Evolutionary conservation across 768 basidiomycete species (phyloP), one percentile per base, ranked within the genome.

Genomic region (Leccinum boreale): DNA sequence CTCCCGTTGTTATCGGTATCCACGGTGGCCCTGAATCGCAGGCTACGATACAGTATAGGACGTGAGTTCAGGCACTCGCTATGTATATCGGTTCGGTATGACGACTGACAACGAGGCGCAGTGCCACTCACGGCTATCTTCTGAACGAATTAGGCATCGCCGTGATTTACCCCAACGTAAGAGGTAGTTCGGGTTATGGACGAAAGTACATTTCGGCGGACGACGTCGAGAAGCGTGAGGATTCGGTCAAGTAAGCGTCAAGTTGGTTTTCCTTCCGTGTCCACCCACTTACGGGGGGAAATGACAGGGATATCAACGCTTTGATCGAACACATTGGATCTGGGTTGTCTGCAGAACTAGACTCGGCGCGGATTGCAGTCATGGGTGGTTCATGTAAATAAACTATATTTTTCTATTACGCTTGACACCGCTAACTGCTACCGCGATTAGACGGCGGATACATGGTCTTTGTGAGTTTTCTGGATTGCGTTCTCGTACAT

Each of bases 151-250:
- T 79, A 35, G 72, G 69, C 17, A 70, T 75, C 24, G 78, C 76
- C 0, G 58, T 79, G 33, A 70, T 79, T 31, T 77, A 76, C 56
- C 77, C 77, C 15, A 78, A 78, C 47, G 78, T 78, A 21, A 65
- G 77, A 47, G 78, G 77, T 42, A 79, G 78, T 55, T 65, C 66
- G 3, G 77, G 77, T 26, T 79, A 78, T 52, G 78, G 76, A 31
- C 77, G 65, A 56, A 70, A 59, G 51, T 79, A 75, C 62, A 66
- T 75, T 69, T 65, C 74, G 15, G 60, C 66, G 28, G 78, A 79
- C 59, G 75, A 77, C 29, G 73, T 79, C 5, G 67, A 72, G 59
- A 79, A 78, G 54, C 71, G 77, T 35, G 78, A 79, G 58, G 74
- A 77, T 63, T 67, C 78, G 0, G 75, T 78, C 61, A 78, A 73